These are phyloP conservation scores for Yueomyces sp. DNA, from an alignment of 1,139 yeast species.

Conservation along the genomic window DNA sequence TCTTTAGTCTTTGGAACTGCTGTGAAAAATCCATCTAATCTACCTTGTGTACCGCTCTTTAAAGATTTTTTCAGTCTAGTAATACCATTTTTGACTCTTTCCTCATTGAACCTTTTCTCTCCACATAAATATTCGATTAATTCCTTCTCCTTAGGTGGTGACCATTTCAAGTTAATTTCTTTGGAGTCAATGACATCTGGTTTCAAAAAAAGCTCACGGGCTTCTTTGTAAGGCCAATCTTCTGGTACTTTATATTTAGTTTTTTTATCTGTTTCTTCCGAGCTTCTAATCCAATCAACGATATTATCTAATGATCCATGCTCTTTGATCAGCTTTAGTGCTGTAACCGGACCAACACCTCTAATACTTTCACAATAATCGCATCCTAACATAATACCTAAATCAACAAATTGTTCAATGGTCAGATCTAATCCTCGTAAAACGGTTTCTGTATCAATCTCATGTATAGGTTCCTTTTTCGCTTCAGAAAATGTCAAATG, in stretches of 20 bases:
- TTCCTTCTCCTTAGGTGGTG: constrained; percentile 28
- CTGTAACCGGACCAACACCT: constrained; percentile 95
- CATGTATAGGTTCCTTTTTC: constrained; percentile 83
- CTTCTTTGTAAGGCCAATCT: constrained; percentile 87
- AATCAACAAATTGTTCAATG: constrained; percentile 66
- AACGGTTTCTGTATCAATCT: constrained; percentile 57
- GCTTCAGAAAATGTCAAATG: constrained; percentile 92
- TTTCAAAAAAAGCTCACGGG: constrained; percentile 63
- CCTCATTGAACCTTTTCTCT: constrained; percentile 73
- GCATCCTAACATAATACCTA: constrained; percentile 89
- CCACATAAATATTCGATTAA: constrained; percentile 26
- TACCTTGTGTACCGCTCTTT: constrained; percentile 78
- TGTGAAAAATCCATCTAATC: constrained; percentile 83
- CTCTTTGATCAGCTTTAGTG: constrained; percentile 75
- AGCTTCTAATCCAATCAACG: constrained; percentile 44
- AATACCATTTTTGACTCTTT: constrained; percentile 78
- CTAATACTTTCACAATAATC: constrained; percentile 92
- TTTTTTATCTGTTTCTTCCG: constrained; percentile 40
- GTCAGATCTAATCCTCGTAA: constrained; percentile 67
- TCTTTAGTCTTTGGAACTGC: constrained; percentile 45
- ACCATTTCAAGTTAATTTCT: constrained; percentile 59
- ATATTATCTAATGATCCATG: constrained; percentile 72
- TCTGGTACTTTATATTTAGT: constrained; percentile 74
- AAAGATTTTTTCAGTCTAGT: constrained; percentile 73
- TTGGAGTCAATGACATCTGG: constrained; percentile 65